phyloP scores from a whole-genome alignment of 208 protist genomes.

The Cochliopodium minus region DNA sequence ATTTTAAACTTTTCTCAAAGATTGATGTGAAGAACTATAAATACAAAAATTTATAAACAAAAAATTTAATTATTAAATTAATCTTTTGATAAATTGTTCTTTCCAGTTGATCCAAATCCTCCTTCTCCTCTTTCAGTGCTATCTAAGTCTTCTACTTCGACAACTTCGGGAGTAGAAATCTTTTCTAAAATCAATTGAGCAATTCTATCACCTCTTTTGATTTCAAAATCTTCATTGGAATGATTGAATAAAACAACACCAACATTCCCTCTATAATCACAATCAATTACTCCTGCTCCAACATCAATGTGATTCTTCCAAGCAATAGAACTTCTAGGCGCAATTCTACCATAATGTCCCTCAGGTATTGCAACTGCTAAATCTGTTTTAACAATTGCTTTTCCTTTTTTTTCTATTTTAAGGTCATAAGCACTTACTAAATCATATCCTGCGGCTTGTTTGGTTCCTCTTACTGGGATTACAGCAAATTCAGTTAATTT shows the following conservation, averaged over 20 bases:
- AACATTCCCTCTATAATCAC: constrained; percentile 18
- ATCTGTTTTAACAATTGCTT: constrained; percentile 6
- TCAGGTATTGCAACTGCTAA: background rate
- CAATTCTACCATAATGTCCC: constrained; percentile 12
- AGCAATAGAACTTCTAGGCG: constrained; percentile 11
- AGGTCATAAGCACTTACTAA: background rate
- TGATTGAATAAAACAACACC: constrained; percentile 16
- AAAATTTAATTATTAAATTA: no score
- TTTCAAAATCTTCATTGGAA: background rate
- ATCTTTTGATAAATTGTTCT: background rate
- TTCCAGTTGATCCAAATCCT: constrained; percentile 13
- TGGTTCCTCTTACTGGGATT: background rate
- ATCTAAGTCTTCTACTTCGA: constrained; percentile 10
- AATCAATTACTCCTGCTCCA: constrained; percentile 19
- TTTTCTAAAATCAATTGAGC: constrained; percentile 16
- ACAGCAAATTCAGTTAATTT: background rate
- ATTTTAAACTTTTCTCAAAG: no score
- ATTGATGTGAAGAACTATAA: no score
- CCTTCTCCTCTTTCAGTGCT: background rate
- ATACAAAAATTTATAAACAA: no score
- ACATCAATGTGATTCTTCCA: constrained; percentile 13
- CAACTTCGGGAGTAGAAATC: background rate
- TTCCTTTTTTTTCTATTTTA: background rate
- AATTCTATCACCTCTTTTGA: constrained; percentile 12
- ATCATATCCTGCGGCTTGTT: constrained; percentile 10